A percentile compares a stretch with the other conserved stretches of the same genome.
Evolutionary conservation across 768 basidiomycete species (phyloP).

Genomic region (Tricholoma terreum): DNA sequence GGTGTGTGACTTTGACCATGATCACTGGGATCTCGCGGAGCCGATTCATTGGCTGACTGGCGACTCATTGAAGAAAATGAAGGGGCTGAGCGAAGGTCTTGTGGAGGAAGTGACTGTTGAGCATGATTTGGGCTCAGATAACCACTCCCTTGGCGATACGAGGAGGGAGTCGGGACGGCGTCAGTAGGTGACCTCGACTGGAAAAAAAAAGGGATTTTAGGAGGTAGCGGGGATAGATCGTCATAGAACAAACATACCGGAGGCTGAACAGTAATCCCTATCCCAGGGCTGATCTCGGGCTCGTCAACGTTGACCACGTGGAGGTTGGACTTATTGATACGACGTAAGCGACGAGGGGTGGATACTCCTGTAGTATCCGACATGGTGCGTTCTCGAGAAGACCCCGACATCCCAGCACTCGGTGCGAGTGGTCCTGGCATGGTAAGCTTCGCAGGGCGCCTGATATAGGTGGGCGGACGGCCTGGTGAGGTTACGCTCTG

Average conservation of each 20-base stretch:
- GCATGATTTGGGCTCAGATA: constrained; percentile 12
- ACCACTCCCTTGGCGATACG: constrained; percentile 5
- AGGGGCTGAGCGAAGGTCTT: constrained; percentile 6
- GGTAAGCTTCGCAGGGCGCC: constrained; percentile 18
- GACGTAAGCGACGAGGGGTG: not conserved
- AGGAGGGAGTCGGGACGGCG: constrained; percentile 1
- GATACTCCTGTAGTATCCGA: not conserved
- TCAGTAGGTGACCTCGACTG: constrained; percentile 21
- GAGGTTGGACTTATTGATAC: not conserved
- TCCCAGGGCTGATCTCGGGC: constrained; percentile 6
- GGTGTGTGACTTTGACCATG: not conserved
- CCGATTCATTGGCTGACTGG: not conserved
- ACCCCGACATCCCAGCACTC: not conserved
- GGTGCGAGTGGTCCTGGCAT: constrained; percentile 17
- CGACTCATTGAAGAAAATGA: not conserved
- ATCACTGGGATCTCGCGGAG: not conserved
- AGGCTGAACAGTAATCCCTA: constrained; percentile 18
- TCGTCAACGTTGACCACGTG: constrained; percentile 3
- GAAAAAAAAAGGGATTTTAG: not conserved
- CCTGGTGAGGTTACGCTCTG: not conserved
- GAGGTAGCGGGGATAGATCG: not conserved
- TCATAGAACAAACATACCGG: constrained; percentile 12
- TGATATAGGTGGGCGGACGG: not conserved
- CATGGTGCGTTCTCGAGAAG: not conserved
- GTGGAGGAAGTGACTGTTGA: not conserved